Evolutionary conservation across 768 basidiomycete genomes (phyloP).

Genomic region (Pholiota molesta): DNA sequence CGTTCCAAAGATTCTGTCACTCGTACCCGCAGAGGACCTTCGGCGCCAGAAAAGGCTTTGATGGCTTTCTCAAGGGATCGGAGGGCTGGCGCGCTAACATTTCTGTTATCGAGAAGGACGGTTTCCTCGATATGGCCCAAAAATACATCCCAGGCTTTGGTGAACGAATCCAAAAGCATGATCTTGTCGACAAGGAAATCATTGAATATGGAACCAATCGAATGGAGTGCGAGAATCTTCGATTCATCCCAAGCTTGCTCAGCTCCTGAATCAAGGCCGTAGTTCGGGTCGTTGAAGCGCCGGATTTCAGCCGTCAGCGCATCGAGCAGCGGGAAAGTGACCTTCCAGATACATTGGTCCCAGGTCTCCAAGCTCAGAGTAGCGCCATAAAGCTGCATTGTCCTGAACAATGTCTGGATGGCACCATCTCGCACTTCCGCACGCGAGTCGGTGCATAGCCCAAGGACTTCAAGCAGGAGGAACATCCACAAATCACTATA

Average conservation of each 20-base stretch:
- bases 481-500: slow-evolving; percentile 95
- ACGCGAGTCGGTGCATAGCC: slow-evolving; percentile 78
- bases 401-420: slow-evolving; percentile 93
- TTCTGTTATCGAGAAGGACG: slow-evolving; percentile 66
- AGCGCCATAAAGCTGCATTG: slow-evolving; percentile 91
- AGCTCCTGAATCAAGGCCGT: slow-evolving; percentile 17
- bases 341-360: slow-evolving; percentile 90
- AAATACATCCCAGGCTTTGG: slow-evolving; percentile 74
- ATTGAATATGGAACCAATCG: slow-evolving; percentile 80
- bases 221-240: slow-evolving; percentile 82
- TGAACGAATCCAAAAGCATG: slow-evolving; percentile 70
- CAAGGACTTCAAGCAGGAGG: slow-evolving; percentile 80
- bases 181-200: slow-evolving; percentile 79
- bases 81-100: slow-evolving; percentile 81
- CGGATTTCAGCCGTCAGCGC: slow-evolving; percentile 63
- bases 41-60: slow-evolving; percentile 52
- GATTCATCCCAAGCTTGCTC: slow-evolving; percentile 84
- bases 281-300: slow-evolving; percentile 31
- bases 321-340: slow-evolving; percentile 86
- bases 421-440: slow-evolving; percentile 92
- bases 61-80: slow-evolving; percentile 83
- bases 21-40: slow-evolving; percentile 45
- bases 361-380: slow-evolving; percentile 83
- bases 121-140: slow-evolving; percentile 71
- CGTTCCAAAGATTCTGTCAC: slow-evolving; percentile 53